These are phyloP conservation scores for Aspergillus hiratsukae DNA, from an alignment of 2,329 filamentous ascomycete species.

Conservation along the genomic window DNA sequence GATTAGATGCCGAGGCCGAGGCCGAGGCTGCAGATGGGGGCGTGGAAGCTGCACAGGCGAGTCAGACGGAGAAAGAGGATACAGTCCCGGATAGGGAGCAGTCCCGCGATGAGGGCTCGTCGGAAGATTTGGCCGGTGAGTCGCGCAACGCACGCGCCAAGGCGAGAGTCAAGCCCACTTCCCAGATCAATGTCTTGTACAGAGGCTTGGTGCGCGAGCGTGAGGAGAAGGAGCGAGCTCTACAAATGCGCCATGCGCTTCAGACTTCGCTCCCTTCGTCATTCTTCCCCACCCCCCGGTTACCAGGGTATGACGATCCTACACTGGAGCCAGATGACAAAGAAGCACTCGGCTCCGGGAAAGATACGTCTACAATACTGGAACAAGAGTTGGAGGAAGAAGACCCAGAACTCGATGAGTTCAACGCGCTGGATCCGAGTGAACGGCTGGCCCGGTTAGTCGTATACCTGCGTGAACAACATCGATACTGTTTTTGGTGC, in stretches of 20 bases:
- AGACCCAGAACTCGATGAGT: slow-evolving; percentile 73
- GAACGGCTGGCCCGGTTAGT: slow-evolving; percentile 67
- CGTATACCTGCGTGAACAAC: slow-evolving; percentile 62
- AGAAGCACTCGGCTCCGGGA: slow-evolving; percentile 60
- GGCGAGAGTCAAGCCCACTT: slow-evolving; percentile 48
- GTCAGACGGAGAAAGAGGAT: slow-evolving; percentile 7
- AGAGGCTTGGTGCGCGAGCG: slow-evolving; percentile 67
- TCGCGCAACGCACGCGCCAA: slow-evolving; percentile 9
- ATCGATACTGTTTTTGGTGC: slow-evolving; percentile 94
- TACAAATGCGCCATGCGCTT: slow-evolving; percentile 28
- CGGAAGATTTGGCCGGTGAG: slow-evolving; percentile 7
- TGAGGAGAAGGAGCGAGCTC: slow-evolving; percentile 52
- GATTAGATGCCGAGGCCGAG: slow-evolving; percentile 59
- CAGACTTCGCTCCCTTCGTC: slow-evolving; percentile 31
- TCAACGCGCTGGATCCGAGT: slow-evolving; percentile 62
- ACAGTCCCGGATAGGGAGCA: not conserved
- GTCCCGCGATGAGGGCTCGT: not conserved
- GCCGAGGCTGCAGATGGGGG: slow-evolving; percentile 14
- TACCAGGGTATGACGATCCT: slow-evolving; percentile 64
- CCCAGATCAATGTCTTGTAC: slow-evolving; percentile 72
- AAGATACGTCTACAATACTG: slow-evolving; percentile 34
- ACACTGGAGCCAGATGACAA: slow-evolving; percentile 70
- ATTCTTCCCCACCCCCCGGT: slow-evolving; percentile 33
- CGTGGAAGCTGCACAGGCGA: slow-evolving; percentile 4
- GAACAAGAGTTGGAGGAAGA: slow-evolving; percentile 64